Evolutionary conservation across 2,329 filamentous ascomycete genomes (phyloP).

Genomic region (Pseudofabraea citricarpa): DNA sequence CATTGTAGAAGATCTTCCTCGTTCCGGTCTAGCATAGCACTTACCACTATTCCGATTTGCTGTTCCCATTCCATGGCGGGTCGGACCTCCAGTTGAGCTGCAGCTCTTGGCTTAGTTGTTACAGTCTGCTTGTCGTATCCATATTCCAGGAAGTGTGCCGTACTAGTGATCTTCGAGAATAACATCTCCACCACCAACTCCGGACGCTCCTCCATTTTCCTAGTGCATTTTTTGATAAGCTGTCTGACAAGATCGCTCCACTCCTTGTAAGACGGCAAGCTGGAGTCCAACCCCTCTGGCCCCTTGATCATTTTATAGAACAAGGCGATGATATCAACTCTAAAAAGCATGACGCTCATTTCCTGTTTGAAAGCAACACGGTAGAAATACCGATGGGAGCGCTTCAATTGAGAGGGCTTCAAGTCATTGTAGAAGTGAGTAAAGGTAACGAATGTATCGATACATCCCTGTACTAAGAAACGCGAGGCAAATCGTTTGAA

Average conservation of each 20-base stretch:
- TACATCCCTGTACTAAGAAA: slow-evolving; percentile 77
- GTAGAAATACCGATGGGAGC: slow-evolving; percentile 91
- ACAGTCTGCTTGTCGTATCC: slow-evolving; percentile 78
- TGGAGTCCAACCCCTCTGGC: slow-evolving; percentile 65
- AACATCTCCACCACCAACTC: slow-evolving; percentile 87
- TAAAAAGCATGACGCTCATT: slow-evolving; percentile 80
- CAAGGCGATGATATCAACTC: slow-evolving; percentile 83
- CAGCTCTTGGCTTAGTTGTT: slow-evolving; percentile 60
- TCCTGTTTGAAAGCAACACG: slow-evolving; percentile 93
- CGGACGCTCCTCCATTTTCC: slow-evolving; percentile 80
- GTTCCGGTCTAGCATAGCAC: slow-evolving; percentile 74
- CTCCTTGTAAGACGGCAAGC: slow-evolving; percentile 66
- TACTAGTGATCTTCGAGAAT: slow-evolving; percentile 85
- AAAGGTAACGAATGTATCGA: slow-evolving; percentile 85
- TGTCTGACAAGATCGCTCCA: slow-evolving; percentile 90
- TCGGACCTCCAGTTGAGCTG: slow-evolving; percentile 79
- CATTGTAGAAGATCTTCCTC: slow-evolving; percentile 74
- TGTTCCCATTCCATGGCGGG: slow-evolving; percentile 59
- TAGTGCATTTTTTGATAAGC: slow-evolving; percentile 74
- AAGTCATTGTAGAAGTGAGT: slow-evolving; percentile 78
- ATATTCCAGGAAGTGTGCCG: slow-evolving; percentile 83
- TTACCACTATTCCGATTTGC: slow-evolving; percentile 72
- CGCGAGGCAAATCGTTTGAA: slow-evolving; percentile 77
- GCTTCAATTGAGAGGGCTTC: slow-evolving; percentile 74
- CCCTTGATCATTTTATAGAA: slow-evolving; percentile 92